Percentiles rank a stretch among this genome's conserved stretches.
Conservation (phyloP, 176 grass and related monocot species). For the Canna indica region DNA sequence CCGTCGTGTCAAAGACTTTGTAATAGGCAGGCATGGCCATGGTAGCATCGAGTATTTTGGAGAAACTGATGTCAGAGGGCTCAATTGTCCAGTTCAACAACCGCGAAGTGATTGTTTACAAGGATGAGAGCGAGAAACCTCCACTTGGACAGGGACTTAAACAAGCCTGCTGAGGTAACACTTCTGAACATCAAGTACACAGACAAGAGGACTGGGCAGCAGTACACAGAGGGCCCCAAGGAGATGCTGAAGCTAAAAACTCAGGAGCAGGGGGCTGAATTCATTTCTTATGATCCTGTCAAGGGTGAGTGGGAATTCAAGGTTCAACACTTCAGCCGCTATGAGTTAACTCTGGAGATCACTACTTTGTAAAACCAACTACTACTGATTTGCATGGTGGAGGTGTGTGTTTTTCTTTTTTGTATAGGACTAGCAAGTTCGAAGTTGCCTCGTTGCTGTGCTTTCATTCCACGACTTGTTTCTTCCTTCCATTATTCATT, state of each 20-base stretch:
- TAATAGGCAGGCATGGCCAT: slow-evolving; percentile 53
- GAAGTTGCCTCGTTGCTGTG: background rate
- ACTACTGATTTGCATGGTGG: background rate
- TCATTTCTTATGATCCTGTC: slow-evolving; percentile 43
- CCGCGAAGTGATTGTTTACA: slow-evolving; percentile 87
- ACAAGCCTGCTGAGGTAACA: slow-evolving; percentile 71
- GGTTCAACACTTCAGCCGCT: slow-evolving; percentile 52
- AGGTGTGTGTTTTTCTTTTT: no score
- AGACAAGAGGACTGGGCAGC: slow-evolving; percentile 57
- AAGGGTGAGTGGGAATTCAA: slow-evolving; percentile 91
- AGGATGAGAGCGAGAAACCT: slow-evolving; percentile 64
- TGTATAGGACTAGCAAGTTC: background rate
- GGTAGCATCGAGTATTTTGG: slow-evolving; percentile 74
- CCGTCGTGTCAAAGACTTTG: slow-evolving; percentile 49
- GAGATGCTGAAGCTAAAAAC: slow-evolving; percentile 56
- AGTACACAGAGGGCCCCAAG: slow-evolving; percentile 34
- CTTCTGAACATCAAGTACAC: slow-evolving; percentile 73
- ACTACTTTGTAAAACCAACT: background rate
- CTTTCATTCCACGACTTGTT: background rate
- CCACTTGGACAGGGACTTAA: slow-evolving; percentile 67
- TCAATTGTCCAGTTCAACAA: slow-evolving; percentile 70
- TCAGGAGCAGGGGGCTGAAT: slow-evolving; percentile 60
- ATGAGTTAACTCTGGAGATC: background rate
- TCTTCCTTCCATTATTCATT: background rate
- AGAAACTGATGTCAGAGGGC: slow-evolving; percentile 58